Percentiles rank a stretch among this genome's conserved stretches.
Evolutionary conservation across 371 early-diverging fungal genomes (phyloP).

Genomic region (Mortierella sp.): DNA sequence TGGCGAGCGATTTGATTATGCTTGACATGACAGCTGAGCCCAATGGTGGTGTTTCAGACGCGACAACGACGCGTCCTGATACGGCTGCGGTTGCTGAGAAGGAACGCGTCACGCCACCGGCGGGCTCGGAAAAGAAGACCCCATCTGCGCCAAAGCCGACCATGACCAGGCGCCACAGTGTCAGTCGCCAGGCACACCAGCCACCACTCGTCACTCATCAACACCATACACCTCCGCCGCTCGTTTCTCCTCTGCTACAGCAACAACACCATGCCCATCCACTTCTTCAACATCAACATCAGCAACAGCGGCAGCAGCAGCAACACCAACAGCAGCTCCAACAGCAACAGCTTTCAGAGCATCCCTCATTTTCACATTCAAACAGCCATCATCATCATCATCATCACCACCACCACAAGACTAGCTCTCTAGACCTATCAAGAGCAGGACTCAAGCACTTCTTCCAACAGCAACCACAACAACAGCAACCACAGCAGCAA

Average conservation of each 20-base stretch:
- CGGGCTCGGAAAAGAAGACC: conserved; percentile 15
- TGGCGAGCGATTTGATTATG: neutral
- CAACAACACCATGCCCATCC: conserved; percentile 27
- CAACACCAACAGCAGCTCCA: neutral
- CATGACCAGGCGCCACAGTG: conserved; percentile 44
- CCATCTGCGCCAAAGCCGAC: neutral
- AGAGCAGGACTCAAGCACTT: conserved; percentile 12
- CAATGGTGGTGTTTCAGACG: neutral
- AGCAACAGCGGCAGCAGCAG: conserved; percentile 12
- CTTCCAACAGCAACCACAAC: conserved; percentile 30
- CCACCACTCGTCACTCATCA: conserved; percentile 51
- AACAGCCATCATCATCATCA: conserved; percentile 9
- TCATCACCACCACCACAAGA: conserved; percentile 30
- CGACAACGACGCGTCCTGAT: neutral
- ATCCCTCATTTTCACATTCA: neutral
- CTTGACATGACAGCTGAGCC: neutral
- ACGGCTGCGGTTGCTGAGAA: neutral
- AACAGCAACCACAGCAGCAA: neutral
- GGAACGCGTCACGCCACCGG: neutral
- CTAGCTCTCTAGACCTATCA: conserved; percentile 30
- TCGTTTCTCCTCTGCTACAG: conserved; percentile 44
- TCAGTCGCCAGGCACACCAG: conserved; percentile 51
- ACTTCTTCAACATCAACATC: conserved; percentile 10
- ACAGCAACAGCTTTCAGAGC: neutral
- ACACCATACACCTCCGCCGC: conserved; percentile 50